Conservation (phyloP, 2,329 filamentous ascomycete species). For the Colletotrichum sp. region DNA sequence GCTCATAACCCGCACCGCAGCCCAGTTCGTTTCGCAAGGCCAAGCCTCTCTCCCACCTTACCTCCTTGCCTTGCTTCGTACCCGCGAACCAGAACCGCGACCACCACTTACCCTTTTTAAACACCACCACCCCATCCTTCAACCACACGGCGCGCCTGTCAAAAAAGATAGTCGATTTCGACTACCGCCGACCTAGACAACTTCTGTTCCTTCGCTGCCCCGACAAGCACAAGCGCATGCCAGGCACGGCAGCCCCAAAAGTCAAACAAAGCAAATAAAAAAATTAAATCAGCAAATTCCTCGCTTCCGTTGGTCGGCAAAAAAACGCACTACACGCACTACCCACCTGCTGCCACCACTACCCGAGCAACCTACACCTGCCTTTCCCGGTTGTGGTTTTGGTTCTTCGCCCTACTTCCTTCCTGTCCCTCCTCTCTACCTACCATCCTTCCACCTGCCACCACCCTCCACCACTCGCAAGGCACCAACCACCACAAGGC, state of each 20-base stretch:
- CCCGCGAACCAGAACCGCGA: conserved; percentile 1
- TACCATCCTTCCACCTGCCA: conserved; percentile 31
- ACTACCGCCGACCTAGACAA: conserved; percentile 9
- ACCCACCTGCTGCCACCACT: conserved; percentile 1
- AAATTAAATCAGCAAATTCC: conserved; percentile 42
- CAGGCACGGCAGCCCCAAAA: conserved; percentile 30
- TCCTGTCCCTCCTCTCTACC: neutral
- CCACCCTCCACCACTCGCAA: conserved; percentile 1
- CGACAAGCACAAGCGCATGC: conserved; percentile 27
- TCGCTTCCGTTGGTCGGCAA: conserved; percentile 46
- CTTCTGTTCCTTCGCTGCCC: neutral
- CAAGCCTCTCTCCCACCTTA: neutral
- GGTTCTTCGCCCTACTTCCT: neutral
- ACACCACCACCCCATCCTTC: neutral
- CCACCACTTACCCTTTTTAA: neutral
- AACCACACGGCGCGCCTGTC: conserved; percentile 10
- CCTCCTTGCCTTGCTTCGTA: neutral
- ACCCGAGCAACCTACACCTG: neutral
- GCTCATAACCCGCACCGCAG: conserved; percentile 9
- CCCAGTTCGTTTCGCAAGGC: conserved; percentile 12
- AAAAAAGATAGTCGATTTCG: conserved; percentile 11
- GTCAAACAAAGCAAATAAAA: conserved; percentile 41
- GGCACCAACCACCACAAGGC: conserved; percentile 10
- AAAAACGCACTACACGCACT: conserved; percentile 3
- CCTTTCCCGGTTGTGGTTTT: neutral